Base-by-base conservation (phyloP, 495 filamentous ascomycete genomes). In the Filosporella fistucella region DNA sequence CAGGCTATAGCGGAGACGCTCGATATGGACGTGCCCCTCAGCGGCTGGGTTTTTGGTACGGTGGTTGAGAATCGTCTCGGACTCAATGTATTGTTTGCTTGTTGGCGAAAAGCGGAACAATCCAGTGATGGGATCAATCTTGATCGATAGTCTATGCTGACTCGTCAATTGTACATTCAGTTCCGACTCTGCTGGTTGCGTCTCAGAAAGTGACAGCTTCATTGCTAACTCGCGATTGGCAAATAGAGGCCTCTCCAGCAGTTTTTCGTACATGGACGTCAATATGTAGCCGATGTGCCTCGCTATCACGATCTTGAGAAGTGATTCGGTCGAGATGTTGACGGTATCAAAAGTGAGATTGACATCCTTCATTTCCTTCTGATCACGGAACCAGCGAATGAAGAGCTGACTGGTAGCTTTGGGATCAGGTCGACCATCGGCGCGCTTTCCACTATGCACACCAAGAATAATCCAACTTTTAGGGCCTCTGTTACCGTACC, bases 381-480 rank as follows among this genome's bases (percentile, higher is more conserved):
- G 80, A 52, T 88, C 82, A 32, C 89, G 80, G 59, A 95, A 88
- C 93, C 93, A 97, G 45, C 88, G 80, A 33, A 93, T 60, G 14
- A 68, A 76, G 22, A 97, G 62, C 37, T 58, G 62, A 42, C 64
- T 81, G 35, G 67, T 63, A 36, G 56, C 58, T 49, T 60, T 71
- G 28, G 47, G 63, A 41, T 63, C 65, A 26, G 45, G 51, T 28
- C 52, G 47, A 34, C 52, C 66, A 51, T 55, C 63, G 13, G 49
- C 58, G 36, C 60, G 65, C 55, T 67, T 78, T 32, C 82, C 80
- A 56, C 86, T 85, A 49, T 77, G 70, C 22, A 93, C 70, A 2
- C 88, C 89, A n/a, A 96, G 73, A 33, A 95, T 84, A 36, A 97
- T 71, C 90, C 93, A 97, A 63, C 80, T 93, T 68, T 89, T 94